Evolutionary conservation across 2,329 filamentous ascomycete species (phyloP), one percentile per base, ranked within the genome.

Genomic region (Hypoxylon sp.): DNA sequence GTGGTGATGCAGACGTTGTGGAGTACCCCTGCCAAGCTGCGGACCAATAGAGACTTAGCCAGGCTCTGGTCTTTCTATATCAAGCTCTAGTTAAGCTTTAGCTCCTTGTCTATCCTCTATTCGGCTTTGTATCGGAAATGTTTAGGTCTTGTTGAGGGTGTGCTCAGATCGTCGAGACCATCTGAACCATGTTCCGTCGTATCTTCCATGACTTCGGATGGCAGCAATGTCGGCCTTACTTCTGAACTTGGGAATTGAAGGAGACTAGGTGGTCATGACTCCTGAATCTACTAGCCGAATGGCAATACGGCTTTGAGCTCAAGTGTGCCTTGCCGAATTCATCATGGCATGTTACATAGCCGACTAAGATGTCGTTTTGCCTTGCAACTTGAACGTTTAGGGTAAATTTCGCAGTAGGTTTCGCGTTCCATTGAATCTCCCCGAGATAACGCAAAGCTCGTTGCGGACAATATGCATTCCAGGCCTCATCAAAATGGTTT

Each of bases 1-100:
- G 45, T 57, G 50, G 32, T 56, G 61, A 62, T 59, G 59, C 61
- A 56, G 3, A 19, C 30, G 14, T 30, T 58, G 34, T 41, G 50
- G 59, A 63, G 43, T 21, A 52, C 5, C 58, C 57, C 16, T 62
- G 52, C 37, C 11, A n/a, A 21, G 7, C 14, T 29, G 16, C 43
- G 16, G 21, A 14, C 66, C 66, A 68, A 68, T 68, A 16, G 46
- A 37, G 41, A 21, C 19, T 16, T 34, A 58, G 19, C 14, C 2
- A 34, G 21, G 32, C 59, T 19, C 12, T 32, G n/a, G 27, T 61
- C 48, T 29, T 64, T 30, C 37, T 43, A 37, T 19, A 52, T 59
- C 54, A 29, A 53, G 60, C 34, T 32, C 25, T 45, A 65, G 64
- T 37, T 53, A 63, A 67, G 54, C 54, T 52, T 65, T 50, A 25